Evolutionary conservation across 306 rosid genomes (phyloP).

Genomic region (Acacia crassicarpa): DNA sequence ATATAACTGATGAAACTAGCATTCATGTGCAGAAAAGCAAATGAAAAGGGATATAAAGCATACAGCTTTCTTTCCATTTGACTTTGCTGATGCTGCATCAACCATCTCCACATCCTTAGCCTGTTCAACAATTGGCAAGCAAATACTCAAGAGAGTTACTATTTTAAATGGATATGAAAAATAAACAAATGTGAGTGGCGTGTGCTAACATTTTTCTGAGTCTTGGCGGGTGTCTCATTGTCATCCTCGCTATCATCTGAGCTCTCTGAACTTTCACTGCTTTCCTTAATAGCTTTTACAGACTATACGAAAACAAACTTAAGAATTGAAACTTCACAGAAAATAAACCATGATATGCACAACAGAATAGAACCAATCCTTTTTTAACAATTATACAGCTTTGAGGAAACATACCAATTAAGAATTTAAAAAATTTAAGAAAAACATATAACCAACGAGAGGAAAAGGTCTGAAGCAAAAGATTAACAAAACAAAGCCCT

Average conservation of each 20-base stretch:
- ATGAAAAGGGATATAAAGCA: background rate
- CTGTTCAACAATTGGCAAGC: slow-evolving; percentile 27
- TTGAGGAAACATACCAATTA: slow-evolving; percentile 20
- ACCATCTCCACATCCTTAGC: slow-evolving; percentile 65
- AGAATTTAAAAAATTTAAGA: background rate
- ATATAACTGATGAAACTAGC: background rate
- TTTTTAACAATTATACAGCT: slow-evolving; percentile 26
- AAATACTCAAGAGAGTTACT: background rate
- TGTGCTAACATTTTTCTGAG: slow-evolving; percentile 46
- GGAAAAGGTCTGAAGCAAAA: background rate
- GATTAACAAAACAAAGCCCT: slow-evolving; percentile 34
- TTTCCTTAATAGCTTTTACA: background rate
- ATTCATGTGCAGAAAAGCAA: background rate
- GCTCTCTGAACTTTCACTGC: slow-evolving; percentile 28
- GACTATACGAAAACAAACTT: background rate
- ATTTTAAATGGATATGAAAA: background rate
- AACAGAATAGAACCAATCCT: slow-evolving; percentile 28
- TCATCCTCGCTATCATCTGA: slow-evolving; percentile 49
- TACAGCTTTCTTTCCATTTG: slow-evolving; percentile 53
- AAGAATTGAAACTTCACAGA: background rate
- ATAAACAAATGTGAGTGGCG: background rate
- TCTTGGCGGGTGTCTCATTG: slow-evolving; percentile 41
- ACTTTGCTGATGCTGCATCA: slow-evolving; percentile 50
- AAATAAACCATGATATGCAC: background rate
- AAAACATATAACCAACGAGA: background rate